phyloP scores from a whole-genome alignment of 345 rosid species.

The Ceriops decandra region DNA sequence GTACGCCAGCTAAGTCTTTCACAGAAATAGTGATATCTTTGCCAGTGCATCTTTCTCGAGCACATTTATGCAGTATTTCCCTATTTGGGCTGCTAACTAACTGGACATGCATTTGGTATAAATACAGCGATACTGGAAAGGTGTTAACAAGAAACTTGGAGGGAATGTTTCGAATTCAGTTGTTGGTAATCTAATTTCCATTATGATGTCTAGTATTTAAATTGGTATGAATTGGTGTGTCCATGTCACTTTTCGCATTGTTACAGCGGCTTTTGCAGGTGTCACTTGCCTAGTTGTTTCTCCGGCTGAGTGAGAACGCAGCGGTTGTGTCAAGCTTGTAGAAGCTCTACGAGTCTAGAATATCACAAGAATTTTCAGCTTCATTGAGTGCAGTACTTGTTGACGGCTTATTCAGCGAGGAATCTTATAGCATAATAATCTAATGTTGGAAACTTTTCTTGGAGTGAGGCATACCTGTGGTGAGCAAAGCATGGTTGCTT shows the following conservation, averaged over 20 bases:
- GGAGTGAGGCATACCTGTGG: conserved; percentile 60
- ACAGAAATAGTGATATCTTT: conserved; percentile 62
- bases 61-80: conserved; percentile 42
- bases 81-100: neutral
- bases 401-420: no score
- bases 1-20: conserved; percentile 49
- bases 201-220: neutral
- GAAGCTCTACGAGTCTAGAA: conserved; percentile 61
- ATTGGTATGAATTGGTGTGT: neutral
- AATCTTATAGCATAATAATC: no score
- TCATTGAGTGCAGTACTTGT: neutral
- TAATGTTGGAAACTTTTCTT: neutral
- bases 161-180: conserved; percentile 56
- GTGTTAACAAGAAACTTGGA: conserved; percentile 50
- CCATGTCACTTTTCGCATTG: neutral
- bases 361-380: neutral
- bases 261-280: conserved; percentile 22
- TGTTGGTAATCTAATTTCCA: conserved; percentile 31
- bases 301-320: conserved; percentile 55
- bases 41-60: conserved; percentile 59
- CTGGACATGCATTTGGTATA: neutral
- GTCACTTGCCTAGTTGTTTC: conserved; percentile 62
- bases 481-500: conserved; percentile 64
- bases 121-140: conserved; percentile 66
- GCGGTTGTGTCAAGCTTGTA: conserved; percentile 58